phyloP scores from a whole-genome alignment of 2,329 filamentous ascomycete species.

The Akanthomyces muscarius region DNA sequence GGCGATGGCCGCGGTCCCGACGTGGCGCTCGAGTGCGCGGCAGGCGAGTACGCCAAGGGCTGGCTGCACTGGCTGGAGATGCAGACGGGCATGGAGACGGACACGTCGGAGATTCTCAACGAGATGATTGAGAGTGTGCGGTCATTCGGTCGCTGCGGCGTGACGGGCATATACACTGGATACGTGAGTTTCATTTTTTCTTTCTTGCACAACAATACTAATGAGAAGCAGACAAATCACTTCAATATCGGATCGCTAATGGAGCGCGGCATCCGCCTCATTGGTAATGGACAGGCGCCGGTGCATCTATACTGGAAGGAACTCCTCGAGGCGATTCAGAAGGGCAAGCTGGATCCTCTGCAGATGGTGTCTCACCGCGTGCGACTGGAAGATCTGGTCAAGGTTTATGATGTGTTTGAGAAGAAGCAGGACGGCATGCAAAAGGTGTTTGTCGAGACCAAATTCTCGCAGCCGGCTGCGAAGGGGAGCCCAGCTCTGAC shows the following conservation, averaged over 20 bases:
- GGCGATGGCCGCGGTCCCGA: constrained; percentile 66
- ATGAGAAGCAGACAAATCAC: constrained; percentile 59
- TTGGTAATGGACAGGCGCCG: constrained; percentile 62
- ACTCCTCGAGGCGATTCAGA: constrained; percentile 64
- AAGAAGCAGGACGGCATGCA: constrained; percentile 66
- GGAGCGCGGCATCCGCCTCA: constrained; percentile 80
- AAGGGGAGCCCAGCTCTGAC: constrained; percentile 43
- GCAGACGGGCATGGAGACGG: constrained; percentile 68
- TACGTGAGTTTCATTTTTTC: constrained; percentile 39
- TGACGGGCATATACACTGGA: constrained; percentile 68
- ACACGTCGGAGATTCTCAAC: constrained; percentile 76
- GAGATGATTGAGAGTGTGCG: constrained; percentile 74
- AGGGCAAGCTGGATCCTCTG: constrained; percentile 65
- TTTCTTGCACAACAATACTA: constrained; percentile 12
- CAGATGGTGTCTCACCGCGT: constrained; percentile 81
- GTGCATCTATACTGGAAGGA: constrained; percentile 83
- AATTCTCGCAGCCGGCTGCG: constrained; percentile 47
- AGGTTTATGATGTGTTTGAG: constrained; percentile 62
- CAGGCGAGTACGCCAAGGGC: constrained; percentile 58
- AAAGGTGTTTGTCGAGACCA: constrained; percentile 68
- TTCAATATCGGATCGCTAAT: constrained; percentile 82
- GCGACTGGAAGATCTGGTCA: constrained; percentile 66
- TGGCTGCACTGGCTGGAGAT: constrained; percentile 58
- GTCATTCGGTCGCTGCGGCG: constrained; percentile 68
- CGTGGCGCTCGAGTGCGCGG: constrained; percentile 63